Evolutionary conservation across 495 filamentous ascomycete species (phyloP), one percentile per base, ranked within the genome.

Genomic region (Penicillium longicatenatum): DNA sequence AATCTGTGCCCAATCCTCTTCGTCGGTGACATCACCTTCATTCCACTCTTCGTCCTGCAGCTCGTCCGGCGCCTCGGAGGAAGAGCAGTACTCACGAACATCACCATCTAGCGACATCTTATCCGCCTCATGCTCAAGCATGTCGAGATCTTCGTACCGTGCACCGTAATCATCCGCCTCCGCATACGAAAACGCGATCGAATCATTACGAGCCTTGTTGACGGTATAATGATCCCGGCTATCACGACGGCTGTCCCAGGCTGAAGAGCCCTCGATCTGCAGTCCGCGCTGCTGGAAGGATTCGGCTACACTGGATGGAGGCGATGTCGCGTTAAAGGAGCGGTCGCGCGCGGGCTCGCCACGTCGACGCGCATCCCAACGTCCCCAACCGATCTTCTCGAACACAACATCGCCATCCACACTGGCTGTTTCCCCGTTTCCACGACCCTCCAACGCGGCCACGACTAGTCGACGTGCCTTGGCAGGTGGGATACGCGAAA

Each of bases 381-480:
- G 86, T 48, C 94, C 94, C 94, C 94, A 98, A 57, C 94, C 94
- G 56, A 96, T 89, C 76, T 98, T 98, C 70, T 95, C 89, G 65
- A 97, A 98, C 62, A 89, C 81, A 52, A 98, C 89, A 52, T 93
- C 89, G 62, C 89, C 86, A 52, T 87, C 74, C 11, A 72, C 57
- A 42, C 87, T 79, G 50, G 87, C 90, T 39, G 84, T 83, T 62
- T 85, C 84, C 16, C 81, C 82, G 42, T 74, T 81, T 57, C 86
- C 86, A 58, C 88, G 85, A 63, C 86, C 83, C 74, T 96, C 92
- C 33, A 97, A 71, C 30, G 92, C 92, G 20, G 84, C 87, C 19
- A 95, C 92, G 3, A 96, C 90, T 35, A 96, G 76, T 68, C 94
- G 85, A 63, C 94, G 84, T 43, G 94, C 93, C 75, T 95, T 97